Percentiles rank a stretch among this genome's conserved stretches.
Evolutionary conservation across 2,329 filamentous ascomycete species (phyloP).

Genomic region (Pseudocercospora fuligena): DNA sequence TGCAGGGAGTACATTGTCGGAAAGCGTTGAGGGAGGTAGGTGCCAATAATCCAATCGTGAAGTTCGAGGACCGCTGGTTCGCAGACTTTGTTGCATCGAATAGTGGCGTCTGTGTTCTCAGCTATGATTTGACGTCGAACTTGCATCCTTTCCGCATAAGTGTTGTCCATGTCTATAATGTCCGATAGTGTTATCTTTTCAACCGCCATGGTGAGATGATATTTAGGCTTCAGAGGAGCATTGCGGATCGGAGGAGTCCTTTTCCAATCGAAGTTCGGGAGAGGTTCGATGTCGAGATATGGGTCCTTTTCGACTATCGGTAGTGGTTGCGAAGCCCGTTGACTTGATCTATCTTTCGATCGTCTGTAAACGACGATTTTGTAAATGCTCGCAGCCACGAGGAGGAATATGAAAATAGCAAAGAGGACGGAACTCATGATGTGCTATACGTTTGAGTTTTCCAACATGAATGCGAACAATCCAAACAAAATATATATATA

Average conservation of each 20-base stretch:
- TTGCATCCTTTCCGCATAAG: conserved; percentile 58
- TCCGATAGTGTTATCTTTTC: conserved; percentile 59
- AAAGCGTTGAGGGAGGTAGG: conserved; percentile 62
- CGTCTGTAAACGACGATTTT: not conserved
- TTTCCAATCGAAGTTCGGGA: conserved; percentile 57
- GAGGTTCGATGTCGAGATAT: conserved; percentile 51
- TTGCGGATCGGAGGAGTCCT: conserved; percentile 58
- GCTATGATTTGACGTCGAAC: conserved; percentile 56
- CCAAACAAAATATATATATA: not conserved
- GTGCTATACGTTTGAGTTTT: not conserved
- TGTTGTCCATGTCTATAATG: conserved; percentile 64
- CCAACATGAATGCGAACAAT: not conserved
- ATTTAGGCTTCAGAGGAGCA: conserved; percentile 65
- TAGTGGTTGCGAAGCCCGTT: not conserved
- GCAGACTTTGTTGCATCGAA: conserved; percentile 46
- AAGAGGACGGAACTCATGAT: not conserved
- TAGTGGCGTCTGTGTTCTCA: conserved; percentile 48
- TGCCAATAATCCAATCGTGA: conserved; percentile 59
- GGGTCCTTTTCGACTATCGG: conserved; percentile 29
- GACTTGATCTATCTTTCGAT: not conserved
- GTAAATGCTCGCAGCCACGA: not conserved
- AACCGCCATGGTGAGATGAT: conserved; percentile 67
- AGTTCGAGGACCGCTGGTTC: conserved; percentile 59
- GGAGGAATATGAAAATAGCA: not conserved
- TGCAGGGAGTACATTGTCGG: conserved; percentile 51